Conservation (phyloP, 768 basidiomycete genomes). For the Lentinus brumalis region DNA sequence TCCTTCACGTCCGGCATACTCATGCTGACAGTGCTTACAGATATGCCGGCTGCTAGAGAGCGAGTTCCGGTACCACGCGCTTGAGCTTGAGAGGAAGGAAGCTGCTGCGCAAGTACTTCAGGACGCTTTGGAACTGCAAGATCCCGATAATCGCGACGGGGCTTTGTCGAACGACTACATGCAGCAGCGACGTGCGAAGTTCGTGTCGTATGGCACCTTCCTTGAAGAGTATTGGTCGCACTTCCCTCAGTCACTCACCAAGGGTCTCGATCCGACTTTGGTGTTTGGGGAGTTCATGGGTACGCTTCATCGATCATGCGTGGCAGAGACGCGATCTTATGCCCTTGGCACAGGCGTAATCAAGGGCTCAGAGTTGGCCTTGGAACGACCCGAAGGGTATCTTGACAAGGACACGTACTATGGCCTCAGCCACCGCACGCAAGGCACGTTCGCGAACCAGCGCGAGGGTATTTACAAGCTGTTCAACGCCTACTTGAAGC, state of each 20-base stretch:
- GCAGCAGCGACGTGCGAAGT: constrained; percentile 18
- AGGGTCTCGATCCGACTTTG: constrained; percentile 48
- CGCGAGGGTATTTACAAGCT: constrained; percentile 51
- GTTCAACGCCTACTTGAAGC: constrained; percentile 52
- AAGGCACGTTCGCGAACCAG: constrained; percentile 42
- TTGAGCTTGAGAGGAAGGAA: not conserved
- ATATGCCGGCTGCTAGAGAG: constrained; percentile 51
- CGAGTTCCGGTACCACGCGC: constrained; percentile 34
- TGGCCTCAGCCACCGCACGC: constrained; percentile 40
- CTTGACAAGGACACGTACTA: constrained; percentile 47
- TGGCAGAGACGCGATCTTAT: not conserved
- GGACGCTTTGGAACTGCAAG: not conserved
- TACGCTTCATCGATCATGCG: not conserved
- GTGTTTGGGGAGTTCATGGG: constrained; percentile 71
- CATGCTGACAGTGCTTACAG: constrained; percentile 29
- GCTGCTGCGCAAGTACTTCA: not conserved
- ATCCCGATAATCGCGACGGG: no score
- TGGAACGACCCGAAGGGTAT: constrained; percentile 36
- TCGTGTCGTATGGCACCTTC: constrained; percentile 52
- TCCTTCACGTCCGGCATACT: not conserved
- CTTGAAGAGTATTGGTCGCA: constrained; percentile 58
- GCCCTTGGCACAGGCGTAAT: constrained; percentile 48
- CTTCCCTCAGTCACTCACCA: constrained; percentile 42
- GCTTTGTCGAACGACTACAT: no score
- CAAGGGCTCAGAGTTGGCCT: constrained; percentile 60